Evolutionary conservation across 2,329 filamentous ascomycete genomes (phyloP).

Genomic region (Cladosporium cucumerinum): DNA sequence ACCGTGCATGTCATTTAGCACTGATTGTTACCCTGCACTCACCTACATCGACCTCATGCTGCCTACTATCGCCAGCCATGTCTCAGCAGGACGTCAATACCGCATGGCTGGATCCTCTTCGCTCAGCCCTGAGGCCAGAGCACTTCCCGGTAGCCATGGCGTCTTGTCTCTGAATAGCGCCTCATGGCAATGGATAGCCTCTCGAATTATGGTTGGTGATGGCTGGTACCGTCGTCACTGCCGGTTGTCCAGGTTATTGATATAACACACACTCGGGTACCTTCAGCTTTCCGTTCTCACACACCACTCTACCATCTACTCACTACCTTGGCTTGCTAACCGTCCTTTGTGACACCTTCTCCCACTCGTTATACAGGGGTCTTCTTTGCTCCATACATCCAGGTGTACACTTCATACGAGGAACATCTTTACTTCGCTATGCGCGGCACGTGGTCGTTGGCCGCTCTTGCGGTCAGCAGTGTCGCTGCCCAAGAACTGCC

Average conservation of each 20-base stretch:
- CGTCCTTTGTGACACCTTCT: conserved; percentile 14
- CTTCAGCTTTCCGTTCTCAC: conserved; percentile 8
- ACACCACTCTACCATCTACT: conserved; percentile 9
- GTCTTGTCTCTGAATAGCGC: conserved; percentile 13
- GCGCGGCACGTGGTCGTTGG: conserved; percentile 13
- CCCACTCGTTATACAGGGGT: conserved; percentile 2
- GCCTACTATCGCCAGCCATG: conserved; percentile 2
- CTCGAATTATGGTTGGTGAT: conserved; percentile 6
- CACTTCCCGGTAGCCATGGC: conserved; percentile 13
- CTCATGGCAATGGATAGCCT: conserved; percentile 2
- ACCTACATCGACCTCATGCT: background rate
- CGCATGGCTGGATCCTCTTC: conserved; percentile 14
- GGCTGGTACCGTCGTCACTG: conserved; percentile 10
- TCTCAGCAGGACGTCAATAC: conserved; percentile 12
- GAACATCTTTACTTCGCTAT: conserved; percentile 2
- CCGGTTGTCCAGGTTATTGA: conserved; percentile 7
- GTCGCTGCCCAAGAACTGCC: conserved; percentile 13
- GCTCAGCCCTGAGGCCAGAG: conserved; percentile 11
- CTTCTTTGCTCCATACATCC: background rate
- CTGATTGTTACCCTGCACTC: conserved; percentile 10
- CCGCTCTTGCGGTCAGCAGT: conserved; percentile 15
- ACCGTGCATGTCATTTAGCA: conserved; percentile 7
- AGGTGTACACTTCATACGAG: background rate
- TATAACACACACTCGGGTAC: conserved; percentile 9
- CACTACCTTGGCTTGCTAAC: conserved; percentile 9